These are phyloP conservation scores for Annulohypoxylon bovei DNA, from an alignment of 495 filamentous ascomycete species.

Conservation along the genomic window DNA sequence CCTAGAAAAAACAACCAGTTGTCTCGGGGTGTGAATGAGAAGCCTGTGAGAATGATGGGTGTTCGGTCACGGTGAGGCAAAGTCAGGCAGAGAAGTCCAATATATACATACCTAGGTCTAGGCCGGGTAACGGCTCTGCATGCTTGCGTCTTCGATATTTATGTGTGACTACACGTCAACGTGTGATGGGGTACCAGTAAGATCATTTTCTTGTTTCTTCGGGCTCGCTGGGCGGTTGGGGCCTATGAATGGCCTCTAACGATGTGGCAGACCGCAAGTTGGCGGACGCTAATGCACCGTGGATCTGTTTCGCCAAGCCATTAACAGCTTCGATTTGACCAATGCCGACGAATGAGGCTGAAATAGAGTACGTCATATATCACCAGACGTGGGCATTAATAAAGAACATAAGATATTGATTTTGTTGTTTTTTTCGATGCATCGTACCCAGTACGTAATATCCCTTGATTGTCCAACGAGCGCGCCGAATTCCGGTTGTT, in stretches of 20 bases:
- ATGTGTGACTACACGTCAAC: constrained; percentile 36
- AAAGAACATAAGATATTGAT: constrained; percentile 4
- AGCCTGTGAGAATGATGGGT: background rate
- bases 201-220: constrained; percentile 28
- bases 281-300: constrained; percentile 33
- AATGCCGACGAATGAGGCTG: constrained; percentile 39
- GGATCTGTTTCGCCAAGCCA: constrained; percentile 26
- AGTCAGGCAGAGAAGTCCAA: background rate
- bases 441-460: background rate
- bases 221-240: background rate
- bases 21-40: background rate
- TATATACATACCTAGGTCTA: constrained; percentile 16
- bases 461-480: background rate
- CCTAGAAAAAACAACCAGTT: background rate
- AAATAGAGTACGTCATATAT: constrained; percentile 35
- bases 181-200: constrained; percentile 24
- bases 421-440: background rate
- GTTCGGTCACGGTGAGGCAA: background rate
- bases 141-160: constrained; percentile 19
- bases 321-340: constrained; percentile 13
- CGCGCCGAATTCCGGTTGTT: background rate
- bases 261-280: constrained; percentile 33
- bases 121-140: constrained; percentile 15
- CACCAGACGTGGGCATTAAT: constrained; percentile 11
- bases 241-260: constrained; percentile 15